Base-by-base conservation (phyloP, 768 basidiomycete species). In the Filobasidium wieringae region DNA sequence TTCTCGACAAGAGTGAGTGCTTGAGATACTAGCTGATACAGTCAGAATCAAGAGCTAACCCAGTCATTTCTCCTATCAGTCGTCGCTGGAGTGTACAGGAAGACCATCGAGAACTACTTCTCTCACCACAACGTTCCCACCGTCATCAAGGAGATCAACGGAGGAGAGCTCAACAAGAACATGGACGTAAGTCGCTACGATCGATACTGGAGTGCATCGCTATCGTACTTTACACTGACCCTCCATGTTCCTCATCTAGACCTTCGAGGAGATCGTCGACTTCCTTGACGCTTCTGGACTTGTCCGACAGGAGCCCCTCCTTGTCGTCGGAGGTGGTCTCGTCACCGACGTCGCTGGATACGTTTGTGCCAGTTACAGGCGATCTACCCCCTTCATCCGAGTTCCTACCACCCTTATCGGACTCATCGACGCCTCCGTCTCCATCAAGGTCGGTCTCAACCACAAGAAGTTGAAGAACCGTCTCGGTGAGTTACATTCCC, bases 401-500 rank as follows among this genome's bases (percentile, higher is more conserved):
- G 66, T 74, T 26, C 72, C 73, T 11, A 72, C 73, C 36, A 74
- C 73, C 27, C 58, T 74, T 55, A 74, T 74, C 62, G 73, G 73
- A 60, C 61, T 74, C 19, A 74, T 74, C 67, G 73, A 74, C 50
- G 73, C 73, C 31, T 66, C 67, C 55, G 73, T 74, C 54, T 70
- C 68, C 43, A 74, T 74, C 69, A 74, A 74, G 64, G 73, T 74
- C 57, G 56, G 56, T 29, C 39, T 57, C 22, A 57, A 57, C 56
- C 74, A 73, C 68, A 64, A 65, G 58, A 75, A 73, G 69, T 61
- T 75, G 34, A 75, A 75, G 71, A 75, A 75, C 70, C 54, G 73
- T 58, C 66, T 58, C 40, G 56, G 56, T 51, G 56, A 47, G 43
- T 47, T 22, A n/a, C 11, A 14, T 26, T 24, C 22, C n/a, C 56